Evolutionary conservation across 148 eudicot species (phyloP).

Genomic region (Camellia sinensis): DNA sequence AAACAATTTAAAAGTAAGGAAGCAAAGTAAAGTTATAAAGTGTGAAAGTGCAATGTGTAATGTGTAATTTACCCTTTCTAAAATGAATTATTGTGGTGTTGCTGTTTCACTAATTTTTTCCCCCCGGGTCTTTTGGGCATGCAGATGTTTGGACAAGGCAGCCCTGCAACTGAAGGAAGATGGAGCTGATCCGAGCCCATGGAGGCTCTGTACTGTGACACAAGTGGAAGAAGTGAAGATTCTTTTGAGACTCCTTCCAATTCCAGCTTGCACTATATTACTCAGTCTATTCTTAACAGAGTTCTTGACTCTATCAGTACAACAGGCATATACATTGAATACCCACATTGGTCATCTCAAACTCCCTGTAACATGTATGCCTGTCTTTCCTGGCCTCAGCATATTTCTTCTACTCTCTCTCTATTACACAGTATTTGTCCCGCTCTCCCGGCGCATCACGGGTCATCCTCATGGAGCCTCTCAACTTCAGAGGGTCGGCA

Average conservation of each 20-base stretch:
- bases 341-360: conserved; percentile 72
- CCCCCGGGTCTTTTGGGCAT: not conserved
- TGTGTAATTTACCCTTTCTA: not conserved
- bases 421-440: conserved; percentile 75
- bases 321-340: conserved; percentile 83
- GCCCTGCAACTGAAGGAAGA: conserved; percentile 78
- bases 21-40: not conserved
- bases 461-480: conserved; percentile 93
- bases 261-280: conserved; percentile 77
- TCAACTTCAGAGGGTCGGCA: conserved; percentile 89
- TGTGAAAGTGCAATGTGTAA: too few relatives aligned
- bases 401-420: conserved; percentile 77
- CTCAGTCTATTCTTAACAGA: conserved; percentile 67
- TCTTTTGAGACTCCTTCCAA: conserved; percentile 58
- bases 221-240: conserved; percentile 94
- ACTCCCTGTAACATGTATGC: conserved; percentile 94
- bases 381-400: conserved; percentile 87
- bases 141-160: conserved; percentile 82
- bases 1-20: too few relatives aligned
- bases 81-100: not conserved
- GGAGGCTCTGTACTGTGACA: conserved; percentile 85
- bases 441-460: conserved; percentile 62
- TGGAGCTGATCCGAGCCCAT: conserved; percentile 47
- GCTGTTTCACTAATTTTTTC: not conserved
- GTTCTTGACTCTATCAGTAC: conserved; percentile 76